Conservation (phyloP, 2,329 filamentous ascomycete species). For the Microdochium paspali region DNA sequence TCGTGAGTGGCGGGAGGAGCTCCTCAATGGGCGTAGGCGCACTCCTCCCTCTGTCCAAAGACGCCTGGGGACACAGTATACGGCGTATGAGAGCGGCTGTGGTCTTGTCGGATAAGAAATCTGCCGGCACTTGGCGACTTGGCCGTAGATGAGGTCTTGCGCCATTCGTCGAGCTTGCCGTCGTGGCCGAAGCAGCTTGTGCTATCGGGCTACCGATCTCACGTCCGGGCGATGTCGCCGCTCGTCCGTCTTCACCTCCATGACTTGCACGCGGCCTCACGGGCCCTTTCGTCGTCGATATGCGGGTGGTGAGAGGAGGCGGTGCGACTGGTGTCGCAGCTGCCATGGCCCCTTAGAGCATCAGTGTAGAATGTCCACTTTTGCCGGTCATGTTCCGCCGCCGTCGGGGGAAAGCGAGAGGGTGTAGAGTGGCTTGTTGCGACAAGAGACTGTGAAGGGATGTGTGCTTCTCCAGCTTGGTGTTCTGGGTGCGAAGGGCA, state of each 20-base stretch:
- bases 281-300: constrained; percentile 8
- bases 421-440: background rate
- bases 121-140: constrained; percentile 24
- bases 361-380: background rate
- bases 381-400: background rate
- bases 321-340: constrained; percentile 11
- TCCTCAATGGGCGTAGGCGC: constrained; percentile 61
- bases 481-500: background rate
- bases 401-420: background rate
- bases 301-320: constrained; percentile 10
- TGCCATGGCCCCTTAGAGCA: constrained; percentile 13
- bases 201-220: constrained; percentile 6
- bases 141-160: constrained; percentile 13
- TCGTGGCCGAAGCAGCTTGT: constrained; percentile 3
- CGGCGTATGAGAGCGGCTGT: constrained; percentile 75
- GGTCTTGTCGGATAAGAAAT: constrained; percentile 65
- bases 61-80: constrained; percentile 68
- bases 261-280: background rate
- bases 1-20: constrained; percentile 81
- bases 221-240: background rate
- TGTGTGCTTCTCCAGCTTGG: background rate
- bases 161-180: constrained; percentile 3
- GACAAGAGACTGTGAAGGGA: background rate
- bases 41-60: constrained; percentile 44
- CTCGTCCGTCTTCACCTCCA: background rate